These are phyloP conservation scores for Cordyceps tenuipes DNA, from an alignment of 2,329 filamentous ascomycete genomes.

Conservation along the genomic window DNA sequence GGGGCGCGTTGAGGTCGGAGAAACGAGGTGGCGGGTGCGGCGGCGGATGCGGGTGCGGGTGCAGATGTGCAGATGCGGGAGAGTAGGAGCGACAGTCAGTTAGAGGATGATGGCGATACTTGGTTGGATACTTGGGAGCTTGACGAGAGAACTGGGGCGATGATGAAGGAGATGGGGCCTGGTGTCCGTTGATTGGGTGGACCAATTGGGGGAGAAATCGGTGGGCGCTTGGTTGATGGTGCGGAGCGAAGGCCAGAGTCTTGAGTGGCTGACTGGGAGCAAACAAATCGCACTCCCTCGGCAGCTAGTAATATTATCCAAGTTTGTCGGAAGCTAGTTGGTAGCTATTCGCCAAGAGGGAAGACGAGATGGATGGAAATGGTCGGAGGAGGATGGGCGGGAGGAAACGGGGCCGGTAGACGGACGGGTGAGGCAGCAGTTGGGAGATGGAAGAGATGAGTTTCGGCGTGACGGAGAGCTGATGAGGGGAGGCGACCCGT, in stretches of 20 bases:
- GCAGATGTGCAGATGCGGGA: not conserved
- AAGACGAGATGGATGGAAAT: not conserved
- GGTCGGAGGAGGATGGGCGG: not conserved
- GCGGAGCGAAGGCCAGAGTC: slow-evolving; percentile 2
- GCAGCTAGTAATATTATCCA: too few species aligned
- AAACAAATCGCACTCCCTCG: too few species aligned
- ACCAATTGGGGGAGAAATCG: slow-evolving; percentile 11
- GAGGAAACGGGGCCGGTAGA: not conserved
- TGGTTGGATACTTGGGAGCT: not conserved
- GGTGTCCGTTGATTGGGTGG: not conserved
- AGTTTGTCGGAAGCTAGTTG: not conserved
- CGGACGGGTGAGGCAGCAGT: not conserved
- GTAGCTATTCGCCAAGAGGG: not conserved
- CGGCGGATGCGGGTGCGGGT: not conserved
- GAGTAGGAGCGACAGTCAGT: not conserved
- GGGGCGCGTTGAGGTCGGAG: not conserved
- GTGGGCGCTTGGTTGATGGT: not conserved
- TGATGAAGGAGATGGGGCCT: not conserved
- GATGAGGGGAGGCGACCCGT: not conserved
- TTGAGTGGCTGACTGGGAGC: not conserved
- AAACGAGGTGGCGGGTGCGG: not conserved
- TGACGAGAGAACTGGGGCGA: not conserved
- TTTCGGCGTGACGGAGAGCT: not conserved
- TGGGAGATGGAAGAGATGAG: not conserved
- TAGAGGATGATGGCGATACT: not conserved